phyloP scores from a whole-genome alignment of 257 asterid genomes.

The Misopates orontium region DNA sequence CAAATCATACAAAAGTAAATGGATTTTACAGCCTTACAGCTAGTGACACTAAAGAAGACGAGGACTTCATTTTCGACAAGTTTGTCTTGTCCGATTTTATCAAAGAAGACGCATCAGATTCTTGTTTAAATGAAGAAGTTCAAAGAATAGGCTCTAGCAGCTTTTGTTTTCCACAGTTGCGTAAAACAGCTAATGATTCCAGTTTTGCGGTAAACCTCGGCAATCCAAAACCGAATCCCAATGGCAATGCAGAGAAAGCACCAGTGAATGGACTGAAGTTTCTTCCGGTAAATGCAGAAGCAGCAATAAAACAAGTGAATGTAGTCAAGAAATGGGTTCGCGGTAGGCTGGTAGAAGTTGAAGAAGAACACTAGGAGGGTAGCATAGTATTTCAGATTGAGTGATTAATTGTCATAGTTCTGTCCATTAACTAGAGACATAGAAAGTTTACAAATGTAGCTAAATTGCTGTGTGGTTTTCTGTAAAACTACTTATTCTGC shows the following conservation, averaged over 20 bases:
- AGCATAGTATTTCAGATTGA: slow-evolving; percentile 23
- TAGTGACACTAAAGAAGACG: slow-evolving; percentile 18
- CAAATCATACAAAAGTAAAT: slow-evolving; percentile 37
- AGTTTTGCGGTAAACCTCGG: slow-evolving; percentile 18
- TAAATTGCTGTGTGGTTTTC: too few species aligned
- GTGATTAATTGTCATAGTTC: slow-evolving; percentile 1
- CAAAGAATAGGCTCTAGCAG: slow-evolving; percentile 30
- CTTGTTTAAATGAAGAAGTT: slow-evolving; percentile 1
- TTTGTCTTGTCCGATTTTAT: slow-evolving; percentile 35
- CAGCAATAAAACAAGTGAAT: slow-evolving; percentile 18
- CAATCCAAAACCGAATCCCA: slow-evolving; percentile 29
- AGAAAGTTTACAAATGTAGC: too few species aligned
- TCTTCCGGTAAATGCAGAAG: slow-evolving; percentile 20
- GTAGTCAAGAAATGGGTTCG: slow-evolving; percentile 77
- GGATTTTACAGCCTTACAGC: slow-evolving; percentile 45
- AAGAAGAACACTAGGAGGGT: slow-evolving; percentile 47
- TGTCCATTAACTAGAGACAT: not conserved
- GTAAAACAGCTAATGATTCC: slow-evolving; percentile 21
- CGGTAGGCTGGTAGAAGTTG: slow-evolving; percentile 79
- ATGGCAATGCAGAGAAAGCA: slow-evolving; percentile 28
- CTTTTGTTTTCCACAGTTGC: slow-evolving; percentile 25
- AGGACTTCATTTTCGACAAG: slow-evolving; percentile 30
- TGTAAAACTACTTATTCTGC: too few species aligned
- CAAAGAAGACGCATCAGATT: slow-evolving; percentile 33
- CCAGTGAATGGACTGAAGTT: slow-evolving; percentile 26